Percentiles rank a stretch among this genome's conserved stretches.
phyloP scores from a whole-genome alignment of 768 basidiomycete species.

The Zangia roseola region DNA sequence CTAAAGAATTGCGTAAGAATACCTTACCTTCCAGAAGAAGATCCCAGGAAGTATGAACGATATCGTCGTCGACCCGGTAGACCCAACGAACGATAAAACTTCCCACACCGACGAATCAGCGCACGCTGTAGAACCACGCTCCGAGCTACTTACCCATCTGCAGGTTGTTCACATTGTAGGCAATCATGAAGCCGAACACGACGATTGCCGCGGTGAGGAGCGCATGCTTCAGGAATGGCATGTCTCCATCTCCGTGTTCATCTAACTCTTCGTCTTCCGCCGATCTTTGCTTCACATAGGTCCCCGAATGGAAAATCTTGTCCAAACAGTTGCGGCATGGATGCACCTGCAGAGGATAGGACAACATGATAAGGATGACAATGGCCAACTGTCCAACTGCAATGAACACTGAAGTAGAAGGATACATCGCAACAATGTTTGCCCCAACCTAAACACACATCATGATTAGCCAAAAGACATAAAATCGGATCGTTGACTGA shows the following conservation, averaged over 20 bases:
- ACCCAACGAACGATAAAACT: conserved; percentile 96
- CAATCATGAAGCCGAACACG: conserved; percentile 62
- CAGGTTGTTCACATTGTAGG: conserved; percentile 77
- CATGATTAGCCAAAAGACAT: conserved; percentile 2
- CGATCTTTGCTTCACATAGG: conserved; percentile 35
- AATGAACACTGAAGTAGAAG: conserved; percentile 86
- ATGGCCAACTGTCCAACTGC: conserved; percentile 93
- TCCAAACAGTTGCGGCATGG: conserved; percentile 92
- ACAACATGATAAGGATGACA: conserved; percentile 84
- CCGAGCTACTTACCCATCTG: conserved; percentile 57
- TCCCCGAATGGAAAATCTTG: conserved; percentile 69
- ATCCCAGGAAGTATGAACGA: conserved; percentile 94
- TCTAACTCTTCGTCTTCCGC: conserved; percentile 52
- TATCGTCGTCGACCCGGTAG: conserved; percentile 95
- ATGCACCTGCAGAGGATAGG: conserved; percentile 92
- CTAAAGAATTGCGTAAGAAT: conserved; percentile 8
- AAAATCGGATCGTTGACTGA: conserved; percentile 29
- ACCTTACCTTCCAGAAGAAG: conserved; percentile 85
- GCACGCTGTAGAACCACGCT: not conserved
- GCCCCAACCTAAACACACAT: conserved; percentile 61
- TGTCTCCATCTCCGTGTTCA: conserved; percentile 57
- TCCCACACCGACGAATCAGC: conserved; percentile 16
- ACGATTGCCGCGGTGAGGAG: conserved; percentile 69
- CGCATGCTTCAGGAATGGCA: conserved; percentile 65
- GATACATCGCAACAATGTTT: conserved; percentile 96